These are phyloP conservation scores for Crepidotus sp. DNA, from an alignment of 1,284 basidiomycete species.

Conservation along the genomic window DNA sequence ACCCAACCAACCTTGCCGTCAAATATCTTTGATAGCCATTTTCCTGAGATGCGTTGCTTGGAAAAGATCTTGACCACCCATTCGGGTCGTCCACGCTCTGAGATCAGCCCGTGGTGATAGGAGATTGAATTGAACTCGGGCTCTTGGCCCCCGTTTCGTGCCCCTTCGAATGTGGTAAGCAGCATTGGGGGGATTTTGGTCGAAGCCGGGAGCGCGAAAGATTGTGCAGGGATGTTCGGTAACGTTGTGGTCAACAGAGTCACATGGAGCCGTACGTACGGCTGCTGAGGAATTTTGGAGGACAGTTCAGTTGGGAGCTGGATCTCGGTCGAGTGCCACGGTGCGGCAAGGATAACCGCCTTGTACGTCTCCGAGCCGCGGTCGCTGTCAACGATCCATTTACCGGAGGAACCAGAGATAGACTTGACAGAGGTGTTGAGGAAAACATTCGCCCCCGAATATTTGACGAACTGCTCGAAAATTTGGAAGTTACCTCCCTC, in stretches of 20 bases:
- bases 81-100: slow-evolving; percentile 45
- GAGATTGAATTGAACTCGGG: slow-evolving; percentile 86
- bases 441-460: slow-evolving; percentile 59
- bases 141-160: slow-evolving; percentile 38
- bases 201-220: slow-evolving; percentile 55
- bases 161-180: slow-evolving; percentile 63
- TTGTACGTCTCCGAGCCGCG: slow-evolving; percentile 42
- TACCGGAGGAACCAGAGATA: slow-evolving; percentile 33
- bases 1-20: slow-evolving; percentile 73
- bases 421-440: slow-evolving; percentile 57
- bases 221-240: slow-evolving; percentile 50
- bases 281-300: slow-evolving; percentile 51
- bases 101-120: slow-evolving; percentile 73
- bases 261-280: slow-evolving; percentile 82
- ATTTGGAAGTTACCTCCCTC: slow-evolving; percentile 80
- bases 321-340: slow-evolving; percentile 59
- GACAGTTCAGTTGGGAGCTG: slow-evolving; percentile 38
- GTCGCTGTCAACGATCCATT: slow-evolving; percentile 43
- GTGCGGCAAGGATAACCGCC: slow-evolving; percentile 70
- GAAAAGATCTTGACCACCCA: slow-evolving; percentile 89
- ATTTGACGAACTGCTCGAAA: slow-evolving; percentile 74
- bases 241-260: slow-evolving; percentile 80
- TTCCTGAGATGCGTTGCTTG: slow-evolving; percentile 50
- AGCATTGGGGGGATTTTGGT: slow-evolving; percentile 55
- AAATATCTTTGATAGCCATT: slow-evolving; percentile 62